Percentiles rank a stretch among this genome's conserved stretches.
phyloP scores from a whole-genome alignment of 2,329 filamentous ascomycete genomes.

The Fusarium ambrosium region DNA sequence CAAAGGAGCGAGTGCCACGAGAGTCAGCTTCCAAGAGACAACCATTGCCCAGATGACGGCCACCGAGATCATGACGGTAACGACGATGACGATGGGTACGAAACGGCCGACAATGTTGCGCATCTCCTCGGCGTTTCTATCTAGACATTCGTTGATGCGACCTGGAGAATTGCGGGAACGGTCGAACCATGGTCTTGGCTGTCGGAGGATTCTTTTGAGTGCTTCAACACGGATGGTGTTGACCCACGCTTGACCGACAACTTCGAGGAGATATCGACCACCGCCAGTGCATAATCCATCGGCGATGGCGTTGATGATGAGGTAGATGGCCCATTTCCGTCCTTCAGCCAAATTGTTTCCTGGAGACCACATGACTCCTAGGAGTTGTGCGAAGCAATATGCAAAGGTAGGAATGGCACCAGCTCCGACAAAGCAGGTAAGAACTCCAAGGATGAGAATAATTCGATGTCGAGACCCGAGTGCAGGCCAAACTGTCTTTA shows the following conservation, averaged over 20 bases:
- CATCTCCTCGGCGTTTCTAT: conserved; percentile 89
- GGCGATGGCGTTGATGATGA: conserved; percentile 75
- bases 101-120: conserved; percentile 85
- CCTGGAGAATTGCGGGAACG: conserved; percentile 73
- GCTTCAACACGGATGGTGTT: conserved; percentile 77
- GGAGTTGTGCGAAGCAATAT: conserved; percentile 79
- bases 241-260: conserved; percentile 81
- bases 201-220: conserved; percentile 77
- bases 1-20: conserved; percentile 78
- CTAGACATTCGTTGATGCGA: conserved; percentile 78
- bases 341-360: conserved; percentile 63
- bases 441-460: conserved; percentile 71
- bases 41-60: conserved; percentile 80
- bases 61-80: conserved; percentile 75
- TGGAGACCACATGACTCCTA: conserved; percentile 75
- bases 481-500: conserved; percentile 76
- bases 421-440: conserved; percentile 73
- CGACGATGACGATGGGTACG: conserved; percentile 76
- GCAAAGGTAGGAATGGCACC: conserved; percentile 81
- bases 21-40: conserved; percentile 83
- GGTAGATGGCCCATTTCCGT: conserved; percentile 75
- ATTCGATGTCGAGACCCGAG: conserved; percentile 66
- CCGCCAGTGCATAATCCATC: conserved; percentile 76
- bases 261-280: conserved; percentile 80
- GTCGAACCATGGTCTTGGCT: conserved; percentile 86